Conservation (phyloP, 768 basidiomycete genomes). For the Gelatoporia subvermispora region DNA sequence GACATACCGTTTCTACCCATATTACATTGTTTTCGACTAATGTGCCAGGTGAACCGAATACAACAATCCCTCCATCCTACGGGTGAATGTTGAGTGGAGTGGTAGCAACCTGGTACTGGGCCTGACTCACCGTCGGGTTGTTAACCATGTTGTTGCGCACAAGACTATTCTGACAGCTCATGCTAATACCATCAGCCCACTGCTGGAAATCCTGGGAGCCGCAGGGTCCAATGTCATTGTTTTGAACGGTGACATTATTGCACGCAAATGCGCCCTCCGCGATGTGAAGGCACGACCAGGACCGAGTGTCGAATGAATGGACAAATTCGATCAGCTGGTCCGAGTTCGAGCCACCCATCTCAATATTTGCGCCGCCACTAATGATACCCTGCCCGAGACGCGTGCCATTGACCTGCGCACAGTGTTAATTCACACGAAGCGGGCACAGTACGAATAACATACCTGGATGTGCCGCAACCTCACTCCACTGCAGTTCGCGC, state of each 20-base stretch:
- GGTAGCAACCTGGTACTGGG: not conserved
- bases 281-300: slow-evolving; percentile 83
- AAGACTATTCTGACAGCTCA: slow-evolving; percentile 58
- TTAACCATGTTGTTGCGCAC: slow-evolving; percentile 67
- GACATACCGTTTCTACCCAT: slow-evolving; percentile 59
- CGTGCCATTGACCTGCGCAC: slow-evolving; percentile 64
- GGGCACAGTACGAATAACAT: slow-evolving; percentile 3
- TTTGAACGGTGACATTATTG: slow-evolving; percentile 59
- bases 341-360: slow-evolving; percentile 74
- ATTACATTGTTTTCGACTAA: slow-evolving; percentile 75
- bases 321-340: slow-evolving; percentile 76
- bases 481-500: slow-evolving; percentile 52
- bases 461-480: slow-evolving; percentile 73
- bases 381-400: slow-evolving; percentile 49
- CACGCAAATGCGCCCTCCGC: slow-evolving; percentile 65
- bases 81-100: not conserved
- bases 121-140: slow-evolving; percentile 45
- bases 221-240: slow-evolving; percentile 82
- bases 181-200: slow-evolving; percentile 82
- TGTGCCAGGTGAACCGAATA: slow-evolving; percentile 73
- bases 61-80: slow-evolving; percentile 68
- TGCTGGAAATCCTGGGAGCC: slow-evolving; percentile 59
- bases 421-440: not conserved
- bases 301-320: slow-evolving; percentile 66
- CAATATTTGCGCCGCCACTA: slow-evolving; percentile 71